Evolutionary conservation across 257 asterid genomes (phyloP).

Genomic region (Coffea eugenioides): DNA sequence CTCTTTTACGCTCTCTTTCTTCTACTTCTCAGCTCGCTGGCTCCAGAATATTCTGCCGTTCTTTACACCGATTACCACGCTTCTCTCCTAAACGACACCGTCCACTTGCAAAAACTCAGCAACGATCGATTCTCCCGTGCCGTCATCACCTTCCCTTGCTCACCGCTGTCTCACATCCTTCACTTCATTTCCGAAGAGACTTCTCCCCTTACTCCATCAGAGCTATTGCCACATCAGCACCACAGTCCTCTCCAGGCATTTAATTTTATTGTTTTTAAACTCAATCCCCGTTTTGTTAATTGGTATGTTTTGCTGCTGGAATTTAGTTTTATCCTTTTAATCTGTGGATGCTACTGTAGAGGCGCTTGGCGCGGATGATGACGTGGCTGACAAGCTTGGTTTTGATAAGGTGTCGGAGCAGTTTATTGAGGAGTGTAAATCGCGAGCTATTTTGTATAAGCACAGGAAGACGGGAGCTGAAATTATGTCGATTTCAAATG

Average conservation of each 20-base stretch:
- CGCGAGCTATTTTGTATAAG: constrained; percentile 84
- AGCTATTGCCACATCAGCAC: constrained; percentile 71
- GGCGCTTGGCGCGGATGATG: constrained; percentile 68
- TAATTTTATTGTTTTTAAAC: background rate
- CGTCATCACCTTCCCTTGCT: constrained; percentile 46
- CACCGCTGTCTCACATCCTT: constrained; percentile 40
- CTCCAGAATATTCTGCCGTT: constrained; percentile 63
- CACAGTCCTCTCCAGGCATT: constrained; percentile 51
- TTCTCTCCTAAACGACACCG: constrained; percentile 48
- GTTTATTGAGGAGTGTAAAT: constrained; percentile 91
- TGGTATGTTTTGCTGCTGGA: background rate
- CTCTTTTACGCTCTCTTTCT: constrained; percentile 63
- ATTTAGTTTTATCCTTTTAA: background rate
- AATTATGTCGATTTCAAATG: constrained; percentile 88
- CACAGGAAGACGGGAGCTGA: constrained; percentile 97
- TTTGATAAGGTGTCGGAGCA: constrained; percentile 86
- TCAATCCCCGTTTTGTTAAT: background rate
- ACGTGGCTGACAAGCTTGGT: constrained; percentile 77
- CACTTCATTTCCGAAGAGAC: constrained; percentile 39
- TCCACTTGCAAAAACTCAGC: constrained; percentile 38
- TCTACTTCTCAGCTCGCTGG: constrained; percentile 54
- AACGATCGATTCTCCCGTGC: constrained; percentile 35
- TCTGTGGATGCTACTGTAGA: constrained; percentile 27
- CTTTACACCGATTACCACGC: constrained; percentile 45
- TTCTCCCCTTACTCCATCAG: constrained; percentile 53